Percentiles rank a stretch among this genome's conserved stretches.
These are phyloP conservation scores for Carex arenaria DNA, from an alignment of 202 grass and related monocot genomes.

Conservation along the genomic window DNA sequence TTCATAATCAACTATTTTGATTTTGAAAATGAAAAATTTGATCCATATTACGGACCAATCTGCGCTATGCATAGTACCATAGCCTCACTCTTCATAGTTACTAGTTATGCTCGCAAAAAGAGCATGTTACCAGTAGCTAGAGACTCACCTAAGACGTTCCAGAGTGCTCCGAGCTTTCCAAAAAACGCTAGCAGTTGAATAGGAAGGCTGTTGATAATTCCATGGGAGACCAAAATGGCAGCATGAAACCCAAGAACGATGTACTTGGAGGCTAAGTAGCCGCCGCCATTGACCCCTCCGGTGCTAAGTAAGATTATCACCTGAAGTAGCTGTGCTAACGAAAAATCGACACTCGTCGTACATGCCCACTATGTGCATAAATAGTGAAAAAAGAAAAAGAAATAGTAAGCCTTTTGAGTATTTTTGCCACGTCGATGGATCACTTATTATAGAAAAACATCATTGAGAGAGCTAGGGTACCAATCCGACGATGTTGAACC, in stretches of 20 bases:
- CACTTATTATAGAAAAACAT: not conserved
- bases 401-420: not conserved
- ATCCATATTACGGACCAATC: too few relatives aligned
- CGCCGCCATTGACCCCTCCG: conserved; percentile 71
- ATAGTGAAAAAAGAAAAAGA: not conserved
- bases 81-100: too few relatives aligned
- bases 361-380: conserved; percentile 44
- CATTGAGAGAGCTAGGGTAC: conserved; percentile 16
- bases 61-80: too few relatives aligned
- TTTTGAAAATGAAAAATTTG: too few relatives aligned
- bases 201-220: conserved; percentile 72
- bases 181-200: conserved; percentile 61
- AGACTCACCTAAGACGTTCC: conserved; percentile 51
- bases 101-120: not conserved
- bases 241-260: conserved; percentile 52
- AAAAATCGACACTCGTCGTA: conserved; percentile 68
- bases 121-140: too few relatives aligned
- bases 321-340: conserved; percentile 74
- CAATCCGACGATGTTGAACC: conserved; percentile 91
- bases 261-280: conserved; percentile 69
- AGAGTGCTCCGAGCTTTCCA: conserved; percentile 53
- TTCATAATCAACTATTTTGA: too few relatives aligned
- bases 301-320: conserved; percentile 77
- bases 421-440: not conserved
- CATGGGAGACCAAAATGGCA: conserved; percentile 43